Percentiles rank a stretch among this genome's conserved stretches.
phyloP scores from a whole-genome alignment of 2,329 filamentous ascomycete genomes.

The Neonectria hederae region DNA sequence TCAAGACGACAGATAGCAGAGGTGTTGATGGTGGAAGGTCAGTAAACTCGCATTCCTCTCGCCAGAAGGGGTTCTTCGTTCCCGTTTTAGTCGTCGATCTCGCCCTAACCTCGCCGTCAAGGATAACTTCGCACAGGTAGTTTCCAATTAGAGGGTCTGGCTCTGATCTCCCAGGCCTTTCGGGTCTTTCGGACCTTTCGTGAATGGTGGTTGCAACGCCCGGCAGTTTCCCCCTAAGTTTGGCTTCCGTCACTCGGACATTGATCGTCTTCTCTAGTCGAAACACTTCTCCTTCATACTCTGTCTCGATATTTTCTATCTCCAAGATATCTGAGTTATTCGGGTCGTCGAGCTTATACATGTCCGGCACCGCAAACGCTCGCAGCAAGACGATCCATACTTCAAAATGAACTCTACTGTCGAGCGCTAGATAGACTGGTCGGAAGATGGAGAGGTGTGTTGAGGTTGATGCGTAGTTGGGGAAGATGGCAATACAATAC shows the following conservation, averaged over 20 bases:
- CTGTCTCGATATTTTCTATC: conserved; percentile 49
- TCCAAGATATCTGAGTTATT: conserved; percentile 56
- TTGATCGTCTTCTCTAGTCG: conserved; percentile 69
- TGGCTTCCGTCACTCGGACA: conserved; percentile 69
- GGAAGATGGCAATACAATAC: conserved; percentile 94
- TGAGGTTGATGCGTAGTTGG: conserved; percentile 83
- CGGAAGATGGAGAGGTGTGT: conserved; percentile 79
- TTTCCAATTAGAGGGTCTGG: conserved; percentile 67
- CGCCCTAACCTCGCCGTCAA: conserved; percentile 82
- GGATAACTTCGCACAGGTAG: conserved; percentile 80
- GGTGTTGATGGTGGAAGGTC: conserved; percentile 77
- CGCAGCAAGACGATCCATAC: conserved; percentile 95
- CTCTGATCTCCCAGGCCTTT: conserved; percentile 30
- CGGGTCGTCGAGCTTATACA: conserved; percentile 73
- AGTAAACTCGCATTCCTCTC: conserved; percentile 80
- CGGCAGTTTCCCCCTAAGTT: conserved; percentile 56
- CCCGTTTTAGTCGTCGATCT: conserved; percentile 77
- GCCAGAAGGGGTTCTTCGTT: conserved; percentile 82
- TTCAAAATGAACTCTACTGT: conserved; percentile 90
- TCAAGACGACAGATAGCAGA: conserved; percentile 75
- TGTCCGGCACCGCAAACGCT: conserved; percentile 89
- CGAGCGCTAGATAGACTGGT: conserved; percentile 89
- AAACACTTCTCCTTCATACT: conserved; percentile 62
- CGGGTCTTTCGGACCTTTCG: conserved; percentile 32
- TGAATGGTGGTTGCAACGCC: conserved; percentile 35